Evolutionary conservation across 441 rosid species (phyloP), one percentile per base, ranked within the genome.

Genomic region (Sinapis alba): DNA sequence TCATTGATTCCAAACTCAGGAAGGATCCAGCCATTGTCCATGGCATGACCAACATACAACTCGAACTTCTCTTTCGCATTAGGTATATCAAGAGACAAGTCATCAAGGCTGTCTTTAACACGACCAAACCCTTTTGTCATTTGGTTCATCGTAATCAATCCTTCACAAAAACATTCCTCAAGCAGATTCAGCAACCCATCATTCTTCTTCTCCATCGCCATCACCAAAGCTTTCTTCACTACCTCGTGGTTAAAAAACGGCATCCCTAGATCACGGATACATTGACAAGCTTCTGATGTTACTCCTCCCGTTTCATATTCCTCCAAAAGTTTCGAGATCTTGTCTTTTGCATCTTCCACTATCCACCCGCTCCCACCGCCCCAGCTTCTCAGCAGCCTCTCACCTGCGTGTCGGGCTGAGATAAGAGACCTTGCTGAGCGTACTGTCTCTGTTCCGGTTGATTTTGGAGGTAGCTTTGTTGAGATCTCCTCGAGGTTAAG

Each of bases 151-250:
- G 98, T 96, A 79, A 96, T 96, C 81, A 96, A 84, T 23, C 99
- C 99, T 84, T 96, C 98, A 4, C 80, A 68, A 82, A 83, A 96
- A 77, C 98, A 96, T 47, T 79, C 96, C 77, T 90, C 90, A 21
- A 96, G 87, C 74, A 96, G 89, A 78, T 90, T 89, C 67, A 96
- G 83, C 79, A 96, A 85, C 81, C 87, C 70, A 63, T 96, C 99
- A 32, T 94, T 96, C 87, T 96, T 85, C 89, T 92, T 96, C 88
- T 94, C 99, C 99, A 96, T 96, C n/a, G 99, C 99, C 98, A 96
- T 96, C 27, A 93, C 96, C 82, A 96, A 47, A 41, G 98, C 99
- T 80, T 96, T 96, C 92, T 96, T 96, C 81, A 93, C 99, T 15
- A 96, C 99, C 78, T 96, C 99, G 58, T 96, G 98, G 80, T 96